Percentiles rank a stretch among this genome's conserved stretches.
Conservation (phyloP, 768 basidiomycete species). For the Boletellus sp. region DNA sequence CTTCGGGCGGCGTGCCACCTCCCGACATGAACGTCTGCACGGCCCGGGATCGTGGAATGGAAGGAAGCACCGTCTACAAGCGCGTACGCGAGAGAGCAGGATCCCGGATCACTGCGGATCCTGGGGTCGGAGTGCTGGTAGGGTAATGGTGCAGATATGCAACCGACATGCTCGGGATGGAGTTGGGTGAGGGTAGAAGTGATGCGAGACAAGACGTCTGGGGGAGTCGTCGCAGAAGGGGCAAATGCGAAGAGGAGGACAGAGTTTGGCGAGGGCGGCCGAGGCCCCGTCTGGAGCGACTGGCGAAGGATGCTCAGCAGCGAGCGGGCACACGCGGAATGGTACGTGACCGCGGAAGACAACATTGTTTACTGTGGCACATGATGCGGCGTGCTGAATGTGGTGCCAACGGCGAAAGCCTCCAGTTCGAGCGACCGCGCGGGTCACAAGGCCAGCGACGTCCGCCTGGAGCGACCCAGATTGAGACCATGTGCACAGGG, state of each 20-base stretch:
- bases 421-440: no score
- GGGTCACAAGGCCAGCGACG: no score
- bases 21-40: conserved; percentile 59
- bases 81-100: conserved; percentile 61
- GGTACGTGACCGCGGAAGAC: conserved; percentile 10
- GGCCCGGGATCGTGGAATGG: conserved; percentile 61
- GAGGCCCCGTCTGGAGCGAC: conserved; percentile 2
- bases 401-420: no score
- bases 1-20: conserved; percentile 60
- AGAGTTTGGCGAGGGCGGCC: neutral
- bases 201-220: conserved; percentile 33
- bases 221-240: conserved; percentile 22
- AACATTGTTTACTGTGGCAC: no score
- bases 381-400: no score
- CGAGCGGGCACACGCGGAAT: conserved; percentile 18
- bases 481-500: no score
- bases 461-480: no score
- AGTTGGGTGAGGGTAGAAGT: conserved; percentile 40
- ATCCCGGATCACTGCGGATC: conserved; percentile 27
- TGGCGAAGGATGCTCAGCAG: conserved; percentile 8
- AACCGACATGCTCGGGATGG: conserved; percentile 49
- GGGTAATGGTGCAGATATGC: conserved; percentile 54
- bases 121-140: conserved; percentile 6
- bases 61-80: conserved; percentile 44
- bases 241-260: conserved; percentile 25